Conservation (phyloP, 306 rosid species). For the Fragaria vesca region DNA sequence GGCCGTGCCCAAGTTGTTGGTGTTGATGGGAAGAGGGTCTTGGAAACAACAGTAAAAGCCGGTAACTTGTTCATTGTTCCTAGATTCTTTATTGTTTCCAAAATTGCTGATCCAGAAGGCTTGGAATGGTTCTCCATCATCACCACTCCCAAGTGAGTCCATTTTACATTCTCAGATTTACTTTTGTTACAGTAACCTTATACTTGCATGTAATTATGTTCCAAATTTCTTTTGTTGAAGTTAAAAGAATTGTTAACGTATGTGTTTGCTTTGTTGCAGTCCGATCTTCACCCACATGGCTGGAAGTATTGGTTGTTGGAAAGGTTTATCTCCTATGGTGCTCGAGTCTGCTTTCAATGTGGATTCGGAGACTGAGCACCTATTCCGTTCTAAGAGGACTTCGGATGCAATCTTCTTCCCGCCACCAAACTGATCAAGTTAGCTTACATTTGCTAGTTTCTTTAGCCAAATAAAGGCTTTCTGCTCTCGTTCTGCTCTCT, state of each 20-base stretch:
- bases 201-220: not conserved
- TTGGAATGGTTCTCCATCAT: conserved; percentile 91
- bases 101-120: conserved; percentile 75
- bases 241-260: not conserved
- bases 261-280: conserved; percentile 35
- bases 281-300: conserved; percentile 89
- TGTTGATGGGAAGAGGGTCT: conserved; percentile 61
- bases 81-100: conserved; percentile 77
- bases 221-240: not conserved
- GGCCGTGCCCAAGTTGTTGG: conserved; percentile 80
- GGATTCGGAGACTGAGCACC: conserved; percentile 50
- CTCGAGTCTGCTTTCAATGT: conserved; percentile 78
- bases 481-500: not conserved
- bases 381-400: conserved; percentile 74
- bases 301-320: conserved; percentile 76
- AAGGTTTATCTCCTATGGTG: conserved; percentile 65
- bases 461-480: conserved; percentile 19
- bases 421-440: conserved; percentile 52
- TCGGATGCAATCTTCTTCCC: conserved; percentile 81
- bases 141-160: conserved; percentile 64
- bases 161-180: not conserved
- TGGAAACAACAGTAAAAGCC: conserved; percentile 66
- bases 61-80: conserved; percentile 86
- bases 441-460: not conserved
- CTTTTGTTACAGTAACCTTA: not conserved